A percentile compares a stretch with the other conserved stretches of the same genome.
Conservation (phyloP, 495 filamentous ascomycete species). For the Neurospora sp. region DNA sequence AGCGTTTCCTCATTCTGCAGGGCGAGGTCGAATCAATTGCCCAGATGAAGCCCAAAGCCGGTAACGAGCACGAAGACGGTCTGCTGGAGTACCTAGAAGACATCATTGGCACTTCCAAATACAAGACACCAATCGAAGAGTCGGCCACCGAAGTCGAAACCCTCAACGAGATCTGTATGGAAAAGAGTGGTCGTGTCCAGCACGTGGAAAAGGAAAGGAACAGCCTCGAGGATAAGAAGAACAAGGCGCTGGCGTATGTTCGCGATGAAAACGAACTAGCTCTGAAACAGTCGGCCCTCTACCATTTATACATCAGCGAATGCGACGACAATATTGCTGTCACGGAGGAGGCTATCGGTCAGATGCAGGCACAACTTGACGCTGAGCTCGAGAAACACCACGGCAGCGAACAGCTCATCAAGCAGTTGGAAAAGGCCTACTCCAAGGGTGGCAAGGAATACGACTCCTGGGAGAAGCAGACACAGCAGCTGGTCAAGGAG, state of each 20-base stretch:
- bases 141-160: conserved; percentile 78
- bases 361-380: conserved; percentile 83
- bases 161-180: conserved; percentile 86
- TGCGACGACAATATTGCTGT: conserved; percentile 81
- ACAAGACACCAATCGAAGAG: conserved; percentile 94
- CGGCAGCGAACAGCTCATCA: conserved; percentile 86
- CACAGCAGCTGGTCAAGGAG: conserved; percentile 73
- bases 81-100: conserved; percentile 95
- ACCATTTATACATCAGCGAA: conserved; percentile 81
- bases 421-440: conserved; percentile 75
- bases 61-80: conserved; percentile 89
- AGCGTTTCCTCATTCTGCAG: conserved; percentile 93
- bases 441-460: conserved; percentile 70
- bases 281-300: conserved; percentile 78
- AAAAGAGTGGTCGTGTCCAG: conserved; percentile 89
- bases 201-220: conserved; percentile 97
- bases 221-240: conserved; percentile 86
- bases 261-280: conserved; percentile 87
- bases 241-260: conserved; percentile 82
- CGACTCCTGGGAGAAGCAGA: conserved; percentile 71
- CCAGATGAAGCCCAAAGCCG: conserved; percentile 97
- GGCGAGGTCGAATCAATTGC: conserved; percentile 98
- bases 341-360: conserved; percentile 77
- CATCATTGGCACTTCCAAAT: conserved; percentile 96
- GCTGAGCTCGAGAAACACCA: conserved; percentile 84